These are phyloP conservation scores for Penicillium roqueforti DNA, from an alignment of 495 filamentous ascomycete genomes.

Conservation along the genomic window DNA sequence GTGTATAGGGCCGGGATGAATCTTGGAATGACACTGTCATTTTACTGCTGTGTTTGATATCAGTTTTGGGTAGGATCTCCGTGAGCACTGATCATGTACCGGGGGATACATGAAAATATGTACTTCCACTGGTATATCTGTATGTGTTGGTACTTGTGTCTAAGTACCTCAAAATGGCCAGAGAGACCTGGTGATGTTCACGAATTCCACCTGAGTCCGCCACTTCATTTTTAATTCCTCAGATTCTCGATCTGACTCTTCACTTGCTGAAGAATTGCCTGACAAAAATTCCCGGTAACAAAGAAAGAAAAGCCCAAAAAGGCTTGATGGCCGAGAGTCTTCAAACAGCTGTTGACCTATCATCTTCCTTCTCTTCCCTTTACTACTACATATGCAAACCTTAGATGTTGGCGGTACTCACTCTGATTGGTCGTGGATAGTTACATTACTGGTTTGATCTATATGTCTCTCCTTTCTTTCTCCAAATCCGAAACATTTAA, in stretches of 20 bases:
- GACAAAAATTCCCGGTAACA: not conserved
- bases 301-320: not conserved
- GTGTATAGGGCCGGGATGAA: not conserved
- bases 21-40: not conserved
- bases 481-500: conserved; percentile 3
- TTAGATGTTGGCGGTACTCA: not conserved
- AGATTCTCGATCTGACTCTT: not conserved
- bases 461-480: not conserved
- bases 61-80: not conserved
- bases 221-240: not conserved
- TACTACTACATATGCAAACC: not conserved
- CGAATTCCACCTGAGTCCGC: not conserved
- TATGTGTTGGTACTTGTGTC: not conserved
- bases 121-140: not conserved
- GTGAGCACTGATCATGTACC: not conserved
- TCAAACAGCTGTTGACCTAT: not conserved
- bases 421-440: not conserved
- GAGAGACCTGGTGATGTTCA: not conserved
- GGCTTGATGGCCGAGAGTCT: no score
- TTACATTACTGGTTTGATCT: not conserved
- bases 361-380: not conserved
- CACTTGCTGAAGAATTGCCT: not conserved
- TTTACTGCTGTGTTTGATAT: not conserved
- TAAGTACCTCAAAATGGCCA: not conserved
- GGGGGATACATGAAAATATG: not conserved